These are phyloP conservation scores for Diplotaxis tenuifolia DNA, from an alignment of 345 rosid species.

Conservation along the genomic window DNA sequence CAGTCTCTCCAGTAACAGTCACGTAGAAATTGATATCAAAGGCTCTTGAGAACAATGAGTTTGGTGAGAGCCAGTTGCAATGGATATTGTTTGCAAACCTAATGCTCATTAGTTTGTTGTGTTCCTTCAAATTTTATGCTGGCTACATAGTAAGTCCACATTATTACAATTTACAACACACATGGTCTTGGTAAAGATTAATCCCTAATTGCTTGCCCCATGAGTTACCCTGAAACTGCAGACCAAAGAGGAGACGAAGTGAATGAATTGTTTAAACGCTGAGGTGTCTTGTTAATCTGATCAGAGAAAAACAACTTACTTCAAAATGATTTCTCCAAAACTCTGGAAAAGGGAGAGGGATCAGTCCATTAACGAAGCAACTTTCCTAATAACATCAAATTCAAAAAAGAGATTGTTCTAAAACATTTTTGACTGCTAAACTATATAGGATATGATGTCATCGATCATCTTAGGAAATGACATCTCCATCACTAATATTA, in stretches of 20 bases:
- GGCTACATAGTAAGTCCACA: background rate
- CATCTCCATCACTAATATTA: too few species aligned
- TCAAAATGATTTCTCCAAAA: constrained; percentile 82
- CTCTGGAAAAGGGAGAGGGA: constrained; percentile 50
- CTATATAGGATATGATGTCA: too few species aligned
- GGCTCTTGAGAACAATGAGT: too few species aligned
- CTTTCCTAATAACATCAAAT: background rate
- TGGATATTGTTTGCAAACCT: too few species aligned
- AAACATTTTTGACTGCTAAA: constrained; percentile 2
- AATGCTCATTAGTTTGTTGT: background rate
- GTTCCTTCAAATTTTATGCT: background rate
- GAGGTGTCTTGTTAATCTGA: background rate
- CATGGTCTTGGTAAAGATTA: background rate
- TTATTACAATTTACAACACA: background rate
- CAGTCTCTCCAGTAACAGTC: too few species aligned
- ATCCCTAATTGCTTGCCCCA: background rate
- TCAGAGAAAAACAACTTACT: constrained; percentile 48
- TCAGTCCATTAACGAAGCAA: constrained; percentile 7
- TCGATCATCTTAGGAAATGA: too few species aligned
- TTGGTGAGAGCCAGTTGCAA: too few species aligned
- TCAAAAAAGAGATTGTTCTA: background rate
- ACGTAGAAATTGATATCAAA: too few species aligned
- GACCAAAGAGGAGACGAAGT: background rate
- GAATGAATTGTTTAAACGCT: background rate
- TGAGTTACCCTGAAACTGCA: background rate